Percentiles rank a stretch among this genome's conserved stretches.
phyloP scores from a whole-genome alignment of 345 rosid species.

The Eutrema yunnanense region DNA sequence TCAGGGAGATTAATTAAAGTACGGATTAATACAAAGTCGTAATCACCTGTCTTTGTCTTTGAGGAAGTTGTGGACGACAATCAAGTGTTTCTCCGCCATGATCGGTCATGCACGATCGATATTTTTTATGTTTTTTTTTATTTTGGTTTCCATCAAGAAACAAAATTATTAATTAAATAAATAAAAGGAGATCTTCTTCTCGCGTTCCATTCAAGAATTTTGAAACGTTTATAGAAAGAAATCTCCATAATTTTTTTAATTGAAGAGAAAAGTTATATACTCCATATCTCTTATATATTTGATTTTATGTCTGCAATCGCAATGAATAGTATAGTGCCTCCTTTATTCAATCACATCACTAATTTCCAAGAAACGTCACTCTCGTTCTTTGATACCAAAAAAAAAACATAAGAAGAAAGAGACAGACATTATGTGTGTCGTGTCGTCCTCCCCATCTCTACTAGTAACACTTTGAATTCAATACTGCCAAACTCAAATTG shows the following conservation, averaged over 20 bases:
- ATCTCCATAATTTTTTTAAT: neutral
- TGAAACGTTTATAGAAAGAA: constrained; percentile 3
- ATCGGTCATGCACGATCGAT: constrained; percentile 25
- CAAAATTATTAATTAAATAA: neutral
- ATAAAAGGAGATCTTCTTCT: neutral
- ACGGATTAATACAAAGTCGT: constrained; percentile 1
- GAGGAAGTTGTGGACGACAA: constrained; percentile 42
- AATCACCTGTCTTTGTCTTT: constrained; percentile 37
- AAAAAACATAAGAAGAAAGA: constrained; percentile 26
- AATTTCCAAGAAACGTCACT: constrained; percentile 18
- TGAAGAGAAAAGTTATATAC: no score
- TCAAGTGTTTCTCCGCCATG: constrained; percentile 31
- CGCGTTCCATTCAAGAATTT: neutral
- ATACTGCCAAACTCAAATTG: constrained; percentile 10
- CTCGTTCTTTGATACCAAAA: constrained; percentile 4
- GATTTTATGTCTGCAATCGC: neutral
- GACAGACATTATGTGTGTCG: constrained; percentile 16
- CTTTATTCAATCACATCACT: neutral
- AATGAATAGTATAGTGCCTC: neutral
- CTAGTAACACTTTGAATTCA: constrained; percentile 21
- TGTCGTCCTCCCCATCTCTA: constrained; percentile 10
- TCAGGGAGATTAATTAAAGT: constrained; percentile 32
- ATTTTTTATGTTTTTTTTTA: no score
- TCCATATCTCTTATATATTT: no score
- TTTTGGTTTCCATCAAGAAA: neutral